Evolutionary conservation across 23 red algal genomes (phyloP).

Genomic region (Gracilaria caudata): DNA sequence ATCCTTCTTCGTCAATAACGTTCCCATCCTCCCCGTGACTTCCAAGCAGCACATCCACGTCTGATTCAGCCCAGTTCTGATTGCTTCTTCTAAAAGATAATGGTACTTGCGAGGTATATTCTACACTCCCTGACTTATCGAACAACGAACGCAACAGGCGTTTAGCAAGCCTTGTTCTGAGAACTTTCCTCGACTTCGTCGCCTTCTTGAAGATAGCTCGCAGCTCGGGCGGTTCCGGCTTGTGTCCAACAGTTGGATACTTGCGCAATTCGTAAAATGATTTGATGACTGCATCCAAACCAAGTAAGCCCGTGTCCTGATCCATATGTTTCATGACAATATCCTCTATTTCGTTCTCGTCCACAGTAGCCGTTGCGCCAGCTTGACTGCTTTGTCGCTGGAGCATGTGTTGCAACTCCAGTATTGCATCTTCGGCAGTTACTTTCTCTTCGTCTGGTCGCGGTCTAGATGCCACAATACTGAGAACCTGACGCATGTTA

Average conservation of each 20-base stretch:
- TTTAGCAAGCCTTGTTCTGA: background rate
- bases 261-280: background rate
- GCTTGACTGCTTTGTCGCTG: background rate
- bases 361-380: background rate
- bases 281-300: background rate
- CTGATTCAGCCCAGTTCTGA: background rate
- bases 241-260: background rate
- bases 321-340: constrained; percentile 6
- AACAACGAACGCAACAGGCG: background rate
- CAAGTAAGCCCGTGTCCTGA: background rate
- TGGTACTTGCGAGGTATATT: background rate
- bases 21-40: background rate
- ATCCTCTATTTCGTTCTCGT: background rate
- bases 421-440: background rate
- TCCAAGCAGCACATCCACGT: background rate
- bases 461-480: background rate
- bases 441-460: background rate
- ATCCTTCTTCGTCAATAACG: background rate
- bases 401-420: background rate
- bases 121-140: background rate
- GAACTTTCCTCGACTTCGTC: background rate
- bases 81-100: background rate
- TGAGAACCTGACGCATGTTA: background rate
- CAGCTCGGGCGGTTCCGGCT: background rate
- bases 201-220: background rate